These are phyloP conservation scores for Russula earlei DNA, from an alignment of 768 basidiomycete genomes.

Conservation along the genomic window DNA sequence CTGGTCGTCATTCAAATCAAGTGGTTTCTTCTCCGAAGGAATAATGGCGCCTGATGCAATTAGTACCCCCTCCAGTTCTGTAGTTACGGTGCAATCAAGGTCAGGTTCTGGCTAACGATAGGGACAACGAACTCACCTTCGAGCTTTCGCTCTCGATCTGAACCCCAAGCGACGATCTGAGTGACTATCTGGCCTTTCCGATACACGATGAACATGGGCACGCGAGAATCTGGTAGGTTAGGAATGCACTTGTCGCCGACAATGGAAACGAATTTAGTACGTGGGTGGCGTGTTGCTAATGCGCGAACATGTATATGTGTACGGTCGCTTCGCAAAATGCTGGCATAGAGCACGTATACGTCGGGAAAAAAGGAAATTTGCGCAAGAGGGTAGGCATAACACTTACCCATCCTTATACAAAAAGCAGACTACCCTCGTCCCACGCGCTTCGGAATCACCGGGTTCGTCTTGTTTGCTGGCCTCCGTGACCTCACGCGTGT, in stretches of 20 bases:
- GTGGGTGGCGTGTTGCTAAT: slow-evolving; percentile 76
- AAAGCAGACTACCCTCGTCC: slow-evolving; percentile 90
- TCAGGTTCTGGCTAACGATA: background rate
- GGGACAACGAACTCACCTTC: slow-evolving; percentile 47
- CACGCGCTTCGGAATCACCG: slow-evolving; percentile 53
- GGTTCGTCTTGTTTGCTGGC: slow-evolving; percentile 66
- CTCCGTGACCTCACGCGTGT: slow-evolving; percentile 91
- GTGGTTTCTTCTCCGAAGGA: slow-evolving; percentile 35
- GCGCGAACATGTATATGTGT: slow-evolving; percentile 57
- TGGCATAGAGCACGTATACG: slow-evolving; percentile 25
- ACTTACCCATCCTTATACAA: slow-evolving; percentile 92
- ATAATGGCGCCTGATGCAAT: slow-evolving; percentile 59
- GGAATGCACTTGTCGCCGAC: slow-evolving; percentile 92
- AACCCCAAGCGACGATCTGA: slow-evolving; percentile 80
- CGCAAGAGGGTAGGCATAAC: background rate
- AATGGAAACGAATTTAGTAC: slow-evolving; percentile 93
- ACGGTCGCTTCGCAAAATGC: slow-evolving; percentile 73
- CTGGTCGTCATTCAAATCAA: slow-evolving; percentile 26
- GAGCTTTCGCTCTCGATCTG: slow-evolving; percentile 61
- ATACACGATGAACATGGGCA: slow-evolving; percentile 91
- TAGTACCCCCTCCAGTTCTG: slow-evolving; percentile 66
- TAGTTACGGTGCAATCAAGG: background rate
- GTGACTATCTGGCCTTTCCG: slow-evolving; percentile 84
- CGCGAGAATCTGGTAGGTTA: slow-evolving; percentile 84
- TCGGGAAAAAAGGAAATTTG: background rate